Evolutionary conservation across 441 rosid genomes (phyloP).

Genomic region (Eutrema salsugineum): DNA sequence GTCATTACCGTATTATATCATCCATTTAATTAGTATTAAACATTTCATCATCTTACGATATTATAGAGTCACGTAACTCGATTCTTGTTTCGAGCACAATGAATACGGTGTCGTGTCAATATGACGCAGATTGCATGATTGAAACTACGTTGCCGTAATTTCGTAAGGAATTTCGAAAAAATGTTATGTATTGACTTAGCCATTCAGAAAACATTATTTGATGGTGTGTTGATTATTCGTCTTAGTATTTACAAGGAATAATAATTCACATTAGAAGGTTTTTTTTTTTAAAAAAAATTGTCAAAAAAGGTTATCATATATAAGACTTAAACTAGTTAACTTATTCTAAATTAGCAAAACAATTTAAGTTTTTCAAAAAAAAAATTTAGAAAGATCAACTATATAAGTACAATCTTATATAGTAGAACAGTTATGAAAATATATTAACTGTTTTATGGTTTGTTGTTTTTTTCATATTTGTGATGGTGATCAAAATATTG

Average conservation of each 20-base stretch:
- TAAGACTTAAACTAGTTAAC: no score
- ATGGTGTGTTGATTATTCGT: not conserved
- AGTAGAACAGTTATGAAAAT: no score
- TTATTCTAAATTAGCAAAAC: no score
- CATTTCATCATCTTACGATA: not conserved
- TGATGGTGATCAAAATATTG: not conserved
- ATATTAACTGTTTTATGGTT: not conserved
- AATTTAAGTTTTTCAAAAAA: no score
- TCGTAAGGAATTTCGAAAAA: no score
- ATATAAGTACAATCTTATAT: no score
- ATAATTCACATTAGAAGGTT: no score
- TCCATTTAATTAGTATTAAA: not conserved
- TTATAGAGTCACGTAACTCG: not conserved
- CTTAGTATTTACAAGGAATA: no score
- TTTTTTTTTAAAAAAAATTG: no score
- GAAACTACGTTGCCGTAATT: not conserved
- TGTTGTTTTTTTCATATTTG: not conserved
- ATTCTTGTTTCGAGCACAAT: conserved; percentile 3
- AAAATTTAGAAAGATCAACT: no score
- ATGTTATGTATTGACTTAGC: not conserved
- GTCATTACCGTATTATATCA: not conserved
- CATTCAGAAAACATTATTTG: not conserved
- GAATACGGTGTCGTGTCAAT: not conserved
- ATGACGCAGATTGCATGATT: not conserved
- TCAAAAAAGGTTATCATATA: no score